Evolutionary conservation across 371 early-diverging fungal species (phyloP).

Genomic region (Circinella umbellata): DNA sequence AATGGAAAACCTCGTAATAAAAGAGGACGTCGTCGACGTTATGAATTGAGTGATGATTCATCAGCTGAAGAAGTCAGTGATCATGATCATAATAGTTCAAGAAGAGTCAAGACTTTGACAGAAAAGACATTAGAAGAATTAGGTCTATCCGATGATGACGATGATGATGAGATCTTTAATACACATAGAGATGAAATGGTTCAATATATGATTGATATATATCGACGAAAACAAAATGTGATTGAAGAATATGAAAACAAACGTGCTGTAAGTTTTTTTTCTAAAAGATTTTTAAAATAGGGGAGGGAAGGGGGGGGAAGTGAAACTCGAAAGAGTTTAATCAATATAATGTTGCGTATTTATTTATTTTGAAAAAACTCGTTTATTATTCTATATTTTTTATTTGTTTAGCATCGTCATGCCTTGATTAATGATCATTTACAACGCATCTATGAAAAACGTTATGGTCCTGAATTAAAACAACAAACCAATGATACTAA

Average conservation of each 20-base stretch:
- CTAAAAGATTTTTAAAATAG: not conserved
- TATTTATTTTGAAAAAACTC: too few relatives aligned
- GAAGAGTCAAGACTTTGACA: slow-evolving; percentile 17
- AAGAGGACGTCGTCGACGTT: slow-evolving; percentile 3
- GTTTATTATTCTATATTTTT: too few relatives aligned
- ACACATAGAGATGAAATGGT: slow-evolving; percentile 43
- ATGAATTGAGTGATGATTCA: slow-evolving; percentile 30
- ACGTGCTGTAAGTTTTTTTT: slow-evolving; percentile 32
- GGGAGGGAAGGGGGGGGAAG: too few relatives aligned
- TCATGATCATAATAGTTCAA: slow-evolving; percentile 20
- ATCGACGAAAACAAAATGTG: slow-evolving; percentile 35
- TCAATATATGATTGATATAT: slow-evolving; percentile 50
- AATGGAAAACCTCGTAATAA: not conserved
- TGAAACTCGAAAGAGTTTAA: too few relatives aligned
- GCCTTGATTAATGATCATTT: slow-evolving; percentile 36
- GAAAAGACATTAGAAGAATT: slow-evolving; percentile 32
- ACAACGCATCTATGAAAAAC: slow-evolving; percentile 42
- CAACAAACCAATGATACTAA: slow-evolving; percentile 15
- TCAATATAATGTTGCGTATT: too few relatives aligned
- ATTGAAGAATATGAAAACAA: slow-evolving; percentile 52
- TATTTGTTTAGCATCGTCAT: slow-evolving; percentile 27
- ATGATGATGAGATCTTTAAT: slow-evolving; percentile 41
- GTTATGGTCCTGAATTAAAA: slow-evolving; percentile 37
- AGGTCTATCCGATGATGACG: slow-evolving; percentile 29
- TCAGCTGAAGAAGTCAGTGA: slow-evolving; percentile 37